Evolutionary conservation across 495 filamentous ascomycete species (phyloP).

Genomic region (Copromyces sp.): DNA sequence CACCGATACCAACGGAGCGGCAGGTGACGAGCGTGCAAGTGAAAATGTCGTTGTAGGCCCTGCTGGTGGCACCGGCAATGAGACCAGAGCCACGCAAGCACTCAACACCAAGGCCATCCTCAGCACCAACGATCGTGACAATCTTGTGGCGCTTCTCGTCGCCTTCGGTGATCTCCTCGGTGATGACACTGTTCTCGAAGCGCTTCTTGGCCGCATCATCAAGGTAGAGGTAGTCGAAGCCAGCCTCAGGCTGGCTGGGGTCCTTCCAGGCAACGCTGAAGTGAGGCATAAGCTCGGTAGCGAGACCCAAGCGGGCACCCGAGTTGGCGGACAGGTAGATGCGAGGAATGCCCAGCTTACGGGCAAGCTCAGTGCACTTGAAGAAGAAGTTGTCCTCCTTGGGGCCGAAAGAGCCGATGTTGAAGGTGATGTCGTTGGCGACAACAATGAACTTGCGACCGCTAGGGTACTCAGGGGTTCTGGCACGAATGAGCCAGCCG

Average conservation of each 20-base stretch:
- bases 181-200: slow-evolving; percentile 86
- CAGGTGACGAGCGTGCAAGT: slow-evolving; percentile 97
- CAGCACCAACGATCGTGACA: slow-evolving; percentile 84
- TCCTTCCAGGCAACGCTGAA: slow-evolving; percentile 97
- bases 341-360: slow-evolving; percentile 85
- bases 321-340: slow-evolving; percentile 99
- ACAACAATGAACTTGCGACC: slow-evolving; percentile 90
- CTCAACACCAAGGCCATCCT: slow-evolving; percentile 95
- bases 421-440: slow-evolving; percentile 98
- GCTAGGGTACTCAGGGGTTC: slow-evolving; percentile 92
- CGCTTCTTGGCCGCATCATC: slow-evolving; percentile 76
- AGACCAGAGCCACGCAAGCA: slow-evolving; percentile 94
- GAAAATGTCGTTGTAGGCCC: slow-evolving; percentile 98
- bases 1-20: slow-evolving; percentile 94
- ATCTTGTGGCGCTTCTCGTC: slow-evolving; percentile 92
- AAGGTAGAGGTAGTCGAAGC: slow-evolving; percentile 98
- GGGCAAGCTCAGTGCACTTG: slow-evolving; percentile 93
- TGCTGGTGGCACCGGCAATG: slow-evolving; percentile 94
- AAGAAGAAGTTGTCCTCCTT: slow-evolving; percentile 96
- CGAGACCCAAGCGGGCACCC: slow-evolving; percentile 95
- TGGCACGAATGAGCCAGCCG: slow-evolving; percentile 93
- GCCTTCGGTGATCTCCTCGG: slow-evolving; percentile 71
- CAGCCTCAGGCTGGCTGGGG: slow-evolving; percentile 66
- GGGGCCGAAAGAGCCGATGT: slow-evolving; percentile 95
- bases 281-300: slow-evolving; percentile 92